These are phyloP conservation scores for Babesia bigemina DNA, from an alignment of 169 alveolate genomes.

Conservation along the genomic window DNA sequence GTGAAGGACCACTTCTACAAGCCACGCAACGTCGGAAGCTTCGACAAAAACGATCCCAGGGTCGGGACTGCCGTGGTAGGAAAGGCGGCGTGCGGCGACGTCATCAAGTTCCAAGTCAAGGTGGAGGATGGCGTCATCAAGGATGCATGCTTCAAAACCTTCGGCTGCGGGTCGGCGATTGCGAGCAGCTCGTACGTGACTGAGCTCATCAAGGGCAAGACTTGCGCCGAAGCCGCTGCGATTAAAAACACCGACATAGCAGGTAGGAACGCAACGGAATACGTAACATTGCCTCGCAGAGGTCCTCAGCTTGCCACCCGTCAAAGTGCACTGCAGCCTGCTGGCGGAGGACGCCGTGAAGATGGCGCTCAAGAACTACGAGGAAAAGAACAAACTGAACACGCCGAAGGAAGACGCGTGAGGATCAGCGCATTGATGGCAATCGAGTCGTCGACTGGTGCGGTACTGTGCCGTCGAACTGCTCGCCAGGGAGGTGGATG, in stretches of 20 bases:
- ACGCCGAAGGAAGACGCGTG: background rate
- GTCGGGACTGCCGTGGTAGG: conserved; percentile 98
- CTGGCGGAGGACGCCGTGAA: conserved; percentile 98
- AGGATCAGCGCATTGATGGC: no score
- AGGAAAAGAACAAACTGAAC: conserved; percentile 11
- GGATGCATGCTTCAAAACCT: conserved; percentile 96
- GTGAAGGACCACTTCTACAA: conserved; percentile 92
- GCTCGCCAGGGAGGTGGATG: no score
- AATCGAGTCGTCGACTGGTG: no score
- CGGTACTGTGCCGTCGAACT: no score
- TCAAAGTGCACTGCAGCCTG: conserved; percentile 97
- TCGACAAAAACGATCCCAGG: conserved; percentile 76
- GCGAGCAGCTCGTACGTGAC: conserved; percentile 98
- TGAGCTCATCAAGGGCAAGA: conserved; percentile 94
- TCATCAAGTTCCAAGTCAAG: conserved; percentile 93
- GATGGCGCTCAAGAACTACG: conserved; percentile 91
- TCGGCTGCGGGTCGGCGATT: conserved; percentile 99
- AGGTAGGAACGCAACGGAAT: conserved; percentile 5
- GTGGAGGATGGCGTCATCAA: conserved; percentile 91
- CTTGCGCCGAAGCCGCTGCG: conserved; percentile 91
- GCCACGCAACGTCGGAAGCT: conserved; percentile 91
- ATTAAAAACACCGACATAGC: conserved; percentile 92
- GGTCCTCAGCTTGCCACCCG: conserved; percentile 97
- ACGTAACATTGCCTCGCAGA: conserved; percentile 66
- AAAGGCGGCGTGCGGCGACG: conserved; percentile 99